Evolutionary conservation across 441 rosid genomes (phyloP).

Genomic region (Dalechampia spathulata): DNA sequence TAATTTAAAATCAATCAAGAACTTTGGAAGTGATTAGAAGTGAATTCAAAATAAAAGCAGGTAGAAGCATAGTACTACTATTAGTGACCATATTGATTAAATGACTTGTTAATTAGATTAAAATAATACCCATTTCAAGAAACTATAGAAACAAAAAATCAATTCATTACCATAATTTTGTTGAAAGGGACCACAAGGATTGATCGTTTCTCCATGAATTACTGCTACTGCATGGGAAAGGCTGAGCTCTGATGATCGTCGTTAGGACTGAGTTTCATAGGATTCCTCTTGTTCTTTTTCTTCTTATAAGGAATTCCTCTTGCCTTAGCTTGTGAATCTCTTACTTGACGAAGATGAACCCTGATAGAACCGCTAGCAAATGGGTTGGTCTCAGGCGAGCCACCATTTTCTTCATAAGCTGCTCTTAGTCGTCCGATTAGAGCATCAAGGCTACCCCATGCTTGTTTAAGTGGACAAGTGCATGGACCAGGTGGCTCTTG

Average conservation of each 20-base stretch:
- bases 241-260: slow-evolving; percentile 26
- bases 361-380: slow-evolving; percentile 67
- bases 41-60: too few relatives aligned
- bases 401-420: slow-evolving; percentile 78
- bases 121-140: too few relatives aligned
- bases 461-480: slow-evolving; percentile 69
- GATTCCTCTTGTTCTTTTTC: slow-evolving; percentile 55
- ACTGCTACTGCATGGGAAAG: slow-evolving; percentile 44
- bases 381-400: slow-evolving; percentile 68
- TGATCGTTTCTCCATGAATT: slow-evolving; percentile 8
- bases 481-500: slow-evolving; percentile 74
- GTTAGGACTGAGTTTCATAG: slow-evolving; percentile 5
- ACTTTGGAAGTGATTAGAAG: too few relatives aligned
- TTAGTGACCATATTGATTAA: too few relatives aligned
- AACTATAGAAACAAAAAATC: background rate
- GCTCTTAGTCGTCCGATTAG: slow-evolving; percentile 81
- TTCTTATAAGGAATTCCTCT: slow-evolving; percentile 81
- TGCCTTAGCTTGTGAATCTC: slow-evolving; percentile 73
- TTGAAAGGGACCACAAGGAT: slow-evolving; percentile 5
- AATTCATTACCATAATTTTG: slow-evolving; percentile 16
- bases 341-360: slow-evolving; percentile 60
- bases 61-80: too few relatives aligned
- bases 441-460: slow-evolving; percentile 91
- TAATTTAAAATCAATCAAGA: too few relatives aligned
- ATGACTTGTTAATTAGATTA: too few relatives aligned